phyloP scores from a whole-genome alignment of 371 early-diverging fungal species.

The Blastocladiella emersonii region DNA sequence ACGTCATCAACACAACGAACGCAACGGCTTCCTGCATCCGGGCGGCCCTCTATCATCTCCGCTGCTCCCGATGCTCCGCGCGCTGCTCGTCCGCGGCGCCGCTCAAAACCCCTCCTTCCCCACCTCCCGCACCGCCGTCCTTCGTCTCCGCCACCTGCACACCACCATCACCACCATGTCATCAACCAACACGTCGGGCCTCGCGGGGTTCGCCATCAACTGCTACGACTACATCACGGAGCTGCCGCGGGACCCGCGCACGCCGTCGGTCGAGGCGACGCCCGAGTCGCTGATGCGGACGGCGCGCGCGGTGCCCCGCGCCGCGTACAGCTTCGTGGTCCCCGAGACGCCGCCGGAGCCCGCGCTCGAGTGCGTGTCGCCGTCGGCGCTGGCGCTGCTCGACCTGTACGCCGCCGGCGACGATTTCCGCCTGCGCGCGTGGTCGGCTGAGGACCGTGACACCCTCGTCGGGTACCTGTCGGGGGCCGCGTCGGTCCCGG shows the following conservation, averaged over 20 bases:
- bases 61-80: no score
- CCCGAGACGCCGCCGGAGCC: neutral
- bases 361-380: neutral
- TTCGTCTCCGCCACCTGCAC: no score
- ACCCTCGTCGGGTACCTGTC: neutral
- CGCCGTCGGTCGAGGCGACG: neutral
- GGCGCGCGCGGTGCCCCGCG: neutral
- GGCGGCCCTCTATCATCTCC: no score
- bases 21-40: no score
- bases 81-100: no score
- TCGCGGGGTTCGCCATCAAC: neutral
- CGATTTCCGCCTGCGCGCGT: neutral
- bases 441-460: neutral
- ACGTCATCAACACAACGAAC: no score
- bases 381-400: neutral
- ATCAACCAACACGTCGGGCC: no score
- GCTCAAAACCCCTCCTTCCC: no score
- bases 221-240: neutral
- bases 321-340: conserved; percentile 2
- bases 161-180: no score
- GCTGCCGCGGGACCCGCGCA: neutral
- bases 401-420: neutral
- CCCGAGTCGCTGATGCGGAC: neutral
- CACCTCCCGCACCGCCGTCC: no score
- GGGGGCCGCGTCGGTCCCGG: conserved; percentile 4